Base-by-base conservation (phyloP, 2,329 filamentous ascomycete species). In the Blastomyces emzantsi region DNA sequence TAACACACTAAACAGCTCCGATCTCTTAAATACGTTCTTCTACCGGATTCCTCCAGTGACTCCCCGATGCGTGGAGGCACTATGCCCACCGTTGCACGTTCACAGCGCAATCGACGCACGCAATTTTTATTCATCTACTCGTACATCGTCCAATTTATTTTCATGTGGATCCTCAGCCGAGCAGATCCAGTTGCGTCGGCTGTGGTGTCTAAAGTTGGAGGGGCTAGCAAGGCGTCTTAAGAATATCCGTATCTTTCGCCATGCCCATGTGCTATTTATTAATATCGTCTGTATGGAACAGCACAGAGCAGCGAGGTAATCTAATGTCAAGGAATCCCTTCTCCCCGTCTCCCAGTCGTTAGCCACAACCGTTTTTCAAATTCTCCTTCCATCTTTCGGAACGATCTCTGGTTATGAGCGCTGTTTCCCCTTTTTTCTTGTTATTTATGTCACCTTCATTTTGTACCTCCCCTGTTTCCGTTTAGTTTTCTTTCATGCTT, bases 111-210 rank as follows among this genome's bases (percentile, higher is more conserved):
- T 76, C 87, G 91, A 74, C 83, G 92, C 67, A 96, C 92, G 1
- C 91, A 96, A 76, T 96, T 96, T 73, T 82, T 97, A 68, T 96
- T 96, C 76, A 83, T 92, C 69, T 97, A 99, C 78, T 93, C 92
- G 55, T 99, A 97, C 76, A 81, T 95, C 63, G 88, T 97, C 63
- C 94, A 99, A 79, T 84, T 97, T 69, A 80, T 92, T 63, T 96
- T 97, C 76, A 99, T 97, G 92, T 94, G 93, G 87, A 82, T 87
- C 72, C 76, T 90, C 66, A 89, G 78, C 67, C 78, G 82, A 30
- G 78, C 83, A 69, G 78, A 79, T n/a, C 76, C 77, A 2, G 70
- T 75, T 36, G 67, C 72, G 54, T 68, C 71, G n/a, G 71, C 68
- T 2, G 66, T 61, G 19, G 59, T 62, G 15, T 55, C 63, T 17